Evolutionary conservation across 2,329 filamentous ascomycete genomes (phyloP), one percentile per base, ranked within the genome.

Genomic region (Leptographium flavum): DNA sequence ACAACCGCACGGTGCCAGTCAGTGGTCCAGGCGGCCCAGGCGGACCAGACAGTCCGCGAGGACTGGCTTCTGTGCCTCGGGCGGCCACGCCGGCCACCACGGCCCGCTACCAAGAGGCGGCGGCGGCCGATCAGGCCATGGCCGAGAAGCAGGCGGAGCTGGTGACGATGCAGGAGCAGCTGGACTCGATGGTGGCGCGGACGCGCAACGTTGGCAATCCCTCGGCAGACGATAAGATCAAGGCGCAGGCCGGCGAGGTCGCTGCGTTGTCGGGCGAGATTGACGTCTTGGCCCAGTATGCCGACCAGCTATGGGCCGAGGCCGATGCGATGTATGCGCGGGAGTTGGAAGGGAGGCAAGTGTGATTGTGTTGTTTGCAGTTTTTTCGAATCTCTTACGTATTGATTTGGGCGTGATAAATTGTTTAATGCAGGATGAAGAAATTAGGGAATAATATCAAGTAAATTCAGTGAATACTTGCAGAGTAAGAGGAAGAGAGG

Each of bases 321-420:
- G 68, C 64, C 2, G 69, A 74, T 43, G 69, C 65, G 53, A 62
- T 66, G 49, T 67, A 67, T 48, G 70, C 67, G 27, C 58, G 60
- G 48, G 63, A 67, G 49, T 43, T 73, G 49, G 65, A 53, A 13
- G n/a, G n/a, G n/a, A n/a, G n/a, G n/a, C n/a, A n/a, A n/a, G n/a
- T n/a, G n/a, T n/a, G n/a, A n/a, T n/a, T n/a, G n/a, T n/a, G n/a
- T n/a, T n/a, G n/a, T n/a, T n/a, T n/a, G n/a, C n/a, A n/a, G n/a
- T n/a, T n/a, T n/a, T n/a, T n/a, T n/a, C n/a, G n/a, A n/a, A n/a
- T n/a, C n/a, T n/a, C n/a, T n/a, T n/a, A n/a, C n/a, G n/a, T n/a
- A n/a, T n/a, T n/a, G n/a, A n/a, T n/a, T n/a, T n/a, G n/a, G n/a
- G n/a, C n/a, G n/a, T n/a, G n/a, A n/a, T n/a, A n/a, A n/a, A n/a